Conservation (phyloP, 1,284 basidiomycete species). For the Ustilago curta region DNA sequence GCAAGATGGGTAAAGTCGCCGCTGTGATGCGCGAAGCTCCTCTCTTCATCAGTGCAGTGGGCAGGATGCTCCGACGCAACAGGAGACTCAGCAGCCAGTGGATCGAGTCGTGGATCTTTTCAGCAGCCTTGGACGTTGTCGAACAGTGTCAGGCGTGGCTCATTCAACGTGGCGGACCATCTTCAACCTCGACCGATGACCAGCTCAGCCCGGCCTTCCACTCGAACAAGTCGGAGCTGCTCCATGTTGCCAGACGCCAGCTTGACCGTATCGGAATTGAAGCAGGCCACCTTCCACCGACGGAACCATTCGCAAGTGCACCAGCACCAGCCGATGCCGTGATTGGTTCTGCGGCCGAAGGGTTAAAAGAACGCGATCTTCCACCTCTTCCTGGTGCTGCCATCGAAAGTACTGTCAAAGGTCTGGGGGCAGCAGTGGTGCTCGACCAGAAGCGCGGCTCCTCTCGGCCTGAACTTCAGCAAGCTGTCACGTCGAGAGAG, state of each 20-base stretch:
- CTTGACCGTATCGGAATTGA: slow-evolving; percentile 83
- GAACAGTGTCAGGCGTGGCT: slow-evolving; percentile 85
- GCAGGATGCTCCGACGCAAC: slow-evolving; percentile 79
- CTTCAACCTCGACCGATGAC: slow-evolving; percentile 22
- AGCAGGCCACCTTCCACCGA: slow-evolving; percentile 78
- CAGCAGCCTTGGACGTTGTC: slow-evolving; percentile 86
- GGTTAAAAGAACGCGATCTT: slow-evolving; percentile 30
- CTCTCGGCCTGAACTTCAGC: slow-evolving; percentile 75
- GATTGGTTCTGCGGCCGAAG: no score
- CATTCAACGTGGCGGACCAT: slow-evolving; percentile 47
- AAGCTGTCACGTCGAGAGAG: slow-evolving; percentile 73
- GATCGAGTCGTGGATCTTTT: slow-evolving; percentile 95
- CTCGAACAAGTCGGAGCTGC: slow-evolving; percentile 78
- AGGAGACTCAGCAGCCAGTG: slow-evolving; percentile 74
- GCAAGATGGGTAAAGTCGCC: slow-evolving; percentile 77
- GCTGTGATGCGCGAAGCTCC: slow-evolving; percentile 79
- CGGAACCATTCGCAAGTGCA: slow-evolving; percentile 74
- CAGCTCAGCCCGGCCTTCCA: slow-evolving; percentile 60
- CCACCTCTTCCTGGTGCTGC: slow-evolving; percentile 28
- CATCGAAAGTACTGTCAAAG: not conserved
- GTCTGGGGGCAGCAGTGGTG: slow-evolving; percentile 9
- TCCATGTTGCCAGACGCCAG: slow-evolving; percentile 81
- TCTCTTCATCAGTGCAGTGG: slow-evolving; percentile 83
- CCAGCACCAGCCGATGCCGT: not conserved
- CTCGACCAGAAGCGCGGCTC: slow-evolving; percentile 24